These are phyloP conservation scores for Cyclotella baltica DNA, from an alignment of 108 stramenopile genomes.

Conservation along the genomic window DNA sequence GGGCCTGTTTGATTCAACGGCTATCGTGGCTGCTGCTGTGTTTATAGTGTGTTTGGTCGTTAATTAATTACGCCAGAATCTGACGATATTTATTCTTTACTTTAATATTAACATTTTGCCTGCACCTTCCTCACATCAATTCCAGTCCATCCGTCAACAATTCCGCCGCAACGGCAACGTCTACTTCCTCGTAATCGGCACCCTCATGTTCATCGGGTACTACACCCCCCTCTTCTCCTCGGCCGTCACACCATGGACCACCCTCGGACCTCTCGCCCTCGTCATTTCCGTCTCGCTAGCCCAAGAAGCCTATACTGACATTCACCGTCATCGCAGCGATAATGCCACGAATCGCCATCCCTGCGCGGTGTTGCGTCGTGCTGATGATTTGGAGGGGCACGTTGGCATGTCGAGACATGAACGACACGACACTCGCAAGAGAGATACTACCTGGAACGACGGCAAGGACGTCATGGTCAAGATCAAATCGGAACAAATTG, in stretches of 20 bases:
- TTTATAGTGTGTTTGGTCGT: neutral
- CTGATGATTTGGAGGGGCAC: constrained; percentile 56
- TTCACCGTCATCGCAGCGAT: constrained; percentile 88
- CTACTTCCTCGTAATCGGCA: constrained; percentile 94
- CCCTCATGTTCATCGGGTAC: constrained; percentile 93
- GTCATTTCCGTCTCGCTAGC: constrained; percentile 89
- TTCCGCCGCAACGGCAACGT: constrained; percentile 93
- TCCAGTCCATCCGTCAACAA: constrained; percentile 78
- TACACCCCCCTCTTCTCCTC: constrained; percentile 87
- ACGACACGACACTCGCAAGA: neutral
- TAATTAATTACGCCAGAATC: neutral
- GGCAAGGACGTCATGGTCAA: constrained; percentile 68
- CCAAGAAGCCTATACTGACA: constrained; percentile 93
- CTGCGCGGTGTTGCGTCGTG: constrained; percentile 67
- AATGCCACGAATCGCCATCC: constrained; percentile 77
- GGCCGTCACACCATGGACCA: constrained; percentile 93
- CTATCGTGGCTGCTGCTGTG: neutral
- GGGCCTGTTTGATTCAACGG: neutral
- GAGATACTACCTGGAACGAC: constrained; percentile 32
- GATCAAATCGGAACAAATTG: constrained; percentile 39
- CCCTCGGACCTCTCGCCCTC: constrained; percentile 88
- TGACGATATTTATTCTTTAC: constrained; percentile 4
- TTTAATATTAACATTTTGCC: neutral
- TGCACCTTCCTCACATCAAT: neutral
- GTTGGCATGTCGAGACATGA: no score